A percentile compares a stretch with the other conserved stretches of the same genome.
phyloP scores from a whole-genome alignment of 805 yeast species.

The Kuraishia cidri region DNA sequence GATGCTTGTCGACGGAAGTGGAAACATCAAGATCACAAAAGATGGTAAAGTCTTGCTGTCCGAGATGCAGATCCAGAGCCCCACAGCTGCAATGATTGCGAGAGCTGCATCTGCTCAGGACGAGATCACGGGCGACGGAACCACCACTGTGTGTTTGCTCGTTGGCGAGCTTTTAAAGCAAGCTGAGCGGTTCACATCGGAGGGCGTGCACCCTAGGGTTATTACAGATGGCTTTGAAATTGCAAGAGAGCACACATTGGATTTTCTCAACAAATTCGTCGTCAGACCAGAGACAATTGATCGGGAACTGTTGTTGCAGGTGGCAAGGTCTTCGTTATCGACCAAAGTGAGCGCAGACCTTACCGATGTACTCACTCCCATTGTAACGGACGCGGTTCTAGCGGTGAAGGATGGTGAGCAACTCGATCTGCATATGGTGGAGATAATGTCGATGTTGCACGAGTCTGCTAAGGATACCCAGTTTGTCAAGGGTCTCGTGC shows the following conservation, averaged over 20 bases:
- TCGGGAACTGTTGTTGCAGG: constrained; percentile 84
- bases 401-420: constrained; percentile 49
- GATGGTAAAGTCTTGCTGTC: constrained; percentile 91
- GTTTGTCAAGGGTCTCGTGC: constrained; percentile 80
- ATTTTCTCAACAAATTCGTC: constrained; percentile 62
- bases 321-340: constrained; percentile 80
- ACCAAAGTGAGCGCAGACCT: constrained; percentile 80
- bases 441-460: constrained; percentile 97
- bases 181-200: constrained; percentile 84
- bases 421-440: constrained; percentile 93
- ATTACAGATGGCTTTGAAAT: constrained; percentile 91
- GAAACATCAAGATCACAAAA: constrained; percentile 89
- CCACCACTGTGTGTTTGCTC: constrained; percentile 87
- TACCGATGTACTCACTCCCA: constrained; percentile 78
- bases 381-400: constrained; percentile 93
- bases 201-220: constrained; percentile 94
- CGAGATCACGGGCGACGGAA: constrained; percentile 99
- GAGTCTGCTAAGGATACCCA: constrained; percentile 77
- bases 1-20: constrained; percentile 95
- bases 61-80: constrained; percentile 95
- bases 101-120: constrained; percentile 98
- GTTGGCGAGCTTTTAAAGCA: constrained; percentile 94
- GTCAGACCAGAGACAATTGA: constrained; percentile 45
- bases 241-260: constrained; percentile 71
- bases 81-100: constrained; percentile 87